Base-by-base conservation (phyloP, 768 basidiomycete species). In the Hemileccinum rubropunctum region DNA sequence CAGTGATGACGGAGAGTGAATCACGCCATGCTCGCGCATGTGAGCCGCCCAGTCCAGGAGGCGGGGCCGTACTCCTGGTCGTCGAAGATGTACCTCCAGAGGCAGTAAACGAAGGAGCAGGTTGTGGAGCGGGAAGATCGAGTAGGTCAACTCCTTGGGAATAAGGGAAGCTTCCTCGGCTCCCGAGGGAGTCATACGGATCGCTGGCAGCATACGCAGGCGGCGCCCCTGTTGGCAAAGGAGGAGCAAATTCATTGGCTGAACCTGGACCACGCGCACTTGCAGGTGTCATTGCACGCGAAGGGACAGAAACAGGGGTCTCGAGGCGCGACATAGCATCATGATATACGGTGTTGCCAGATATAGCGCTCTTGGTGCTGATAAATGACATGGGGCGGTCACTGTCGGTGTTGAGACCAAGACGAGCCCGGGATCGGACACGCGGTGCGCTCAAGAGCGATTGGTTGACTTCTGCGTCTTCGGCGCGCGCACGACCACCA, bases 271-370 rank as follows among this genome's bases (percentile, higher is more conserved):
- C 56, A 41, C 66, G 68, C 7, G 39, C 55, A 9, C 64, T 69
- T 4, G 72, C 67, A 32, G 79, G 78, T 2, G 80, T 78, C 48
- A 78, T 43, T 9, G 78, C 80, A 33, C 77, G 68, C 6, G 73
- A 73, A 41, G 76, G 74, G 15, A 68, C 47, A 11, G 62, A 62
- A 6, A 69, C 58, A 18, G 80, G 76, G 3, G 80, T 79, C 2
- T 57, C 66, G 11, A 73, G 65, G 10, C 68, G 66, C 0, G 83
- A 83, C 4, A 65, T 50, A 0, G 86, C 85, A 58, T 87, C 85
- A 52, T 82, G 81, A 56, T 82, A 88, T 3, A 83, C 57, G 0
- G 83, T 85, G 27, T 70, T 75, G 4, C 78, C 83, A 1, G 79
- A 80, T 13, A 71, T 51, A 6, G 69, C 76, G 46, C 84, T 86